Evolutionary conservation across 768 basidiomycete genomes (phyloP), one percentile per base, ranked within the genome.

Genomic region (Gymnopilus dilepis): DNA sequence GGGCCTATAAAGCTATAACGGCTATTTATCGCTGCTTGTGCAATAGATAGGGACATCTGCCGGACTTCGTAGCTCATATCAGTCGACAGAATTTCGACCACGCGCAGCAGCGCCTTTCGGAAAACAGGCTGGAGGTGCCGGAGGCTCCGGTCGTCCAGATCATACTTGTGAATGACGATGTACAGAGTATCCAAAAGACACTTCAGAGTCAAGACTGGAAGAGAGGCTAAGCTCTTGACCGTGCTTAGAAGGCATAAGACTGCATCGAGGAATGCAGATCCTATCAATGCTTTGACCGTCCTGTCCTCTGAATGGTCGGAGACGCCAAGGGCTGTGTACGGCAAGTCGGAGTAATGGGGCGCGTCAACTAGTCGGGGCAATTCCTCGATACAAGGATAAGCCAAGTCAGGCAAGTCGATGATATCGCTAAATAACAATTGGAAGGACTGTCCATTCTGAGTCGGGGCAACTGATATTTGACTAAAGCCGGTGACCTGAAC

Each of bases 101-200:
- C 76, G 21, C 81, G 78, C 30, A 78, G 69, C 13, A 89, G 77
- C 0, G 89, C 86, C 52, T 73, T 78, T 37, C 85, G 81, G 2
- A 91, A 74, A 13, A 74, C 64, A 30, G 75, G 77, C 48, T 87
- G 85, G 28, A 90, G 78, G 66, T 85, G 84, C 52, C 73, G 78
- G 56, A 92, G 75, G 13, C 81, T 72, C 19, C 66, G 72, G 53
- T 80, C 82, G 47, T 86, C 86, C 59, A 93, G 84, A 68, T 93
- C 87, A 61, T 91, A 87, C 75, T 93, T 93, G 74, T 87, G 86
- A 21, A 90, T 80, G 61, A 87, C 78, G 42, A 91, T 83, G 59
- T 88, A 80, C 22, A 91, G 66, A 1, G 82, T 76, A 74, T 92
- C 89, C 43, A 92, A 73, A 42, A 90, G 68, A 55, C 78, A 82